Base-by-base conservation (phyloP, 176 grass and related monocot species). In the Musa acuminata region DNA sequence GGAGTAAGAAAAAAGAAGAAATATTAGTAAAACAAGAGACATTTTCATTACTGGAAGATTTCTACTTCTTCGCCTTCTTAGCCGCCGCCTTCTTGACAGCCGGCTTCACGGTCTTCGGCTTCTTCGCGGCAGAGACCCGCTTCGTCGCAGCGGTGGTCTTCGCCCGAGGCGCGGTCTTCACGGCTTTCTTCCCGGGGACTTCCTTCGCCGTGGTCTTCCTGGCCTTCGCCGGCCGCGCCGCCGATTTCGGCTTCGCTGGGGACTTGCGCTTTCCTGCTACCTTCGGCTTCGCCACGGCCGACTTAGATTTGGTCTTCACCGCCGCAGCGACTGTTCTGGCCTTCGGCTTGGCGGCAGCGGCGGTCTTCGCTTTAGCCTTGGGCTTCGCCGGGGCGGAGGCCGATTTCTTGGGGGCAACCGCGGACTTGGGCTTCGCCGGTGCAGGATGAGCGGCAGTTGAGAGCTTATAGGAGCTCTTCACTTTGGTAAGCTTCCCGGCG, bases 401-500 rank as follows among this genome's bases (percentile, higher is more conserved):
- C 65, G 57, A 13, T 12, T 52, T 53, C 71, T 73, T 73, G 4
- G 51, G 8, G 3, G 3, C 49, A 13, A 21, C 21, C 20, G 3
- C 13, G 11, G 72, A 0, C 72, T 74, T 74, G 11, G 72, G 13
- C 24, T 54, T 55, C 14, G 13, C 12, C 12, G 52, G 20, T 0
- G 52, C 52, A 6, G 51, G 8, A 9, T 17, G 13, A 72, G 10
- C 8, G 52, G 60, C 14, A 4, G 91, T 0, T 11, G 84, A 53
- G 23, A 91, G 20, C 85, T 95, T 95, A 78, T 75, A 95, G 1
- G 85, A 95, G 16, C 72, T 84, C 85, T 95, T 90, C 2, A 95
- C 81, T 81, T 95, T 91, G 23, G 75, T 82, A 2, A 95, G 81
- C 65, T 91, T 95, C 21, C 85, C 91, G 23, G 66, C 55, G 22